Conservation (phyloP, 805 yeast species). For the Huiozyma naganishii region DNA sequence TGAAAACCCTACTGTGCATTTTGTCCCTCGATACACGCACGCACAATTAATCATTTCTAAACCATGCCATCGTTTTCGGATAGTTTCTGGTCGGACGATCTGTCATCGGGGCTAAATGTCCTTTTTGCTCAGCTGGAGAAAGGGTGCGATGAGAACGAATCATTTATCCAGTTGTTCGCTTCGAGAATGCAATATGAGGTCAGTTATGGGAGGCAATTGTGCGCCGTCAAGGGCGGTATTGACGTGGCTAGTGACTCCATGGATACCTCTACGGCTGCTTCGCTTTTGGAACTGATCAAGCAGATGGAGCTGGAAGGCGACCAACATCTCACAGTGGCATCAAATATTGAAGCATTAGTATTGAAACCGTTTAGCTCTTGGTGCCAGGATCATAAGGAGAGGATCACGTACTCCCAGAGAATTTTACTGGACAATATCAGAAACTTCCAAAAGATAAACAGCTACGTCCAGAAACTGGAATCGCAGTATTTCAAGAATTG, state of each 20-base stretch:
- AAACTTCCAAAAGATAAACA: conserved; percentile 38
- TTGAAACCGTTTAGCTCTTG: conserved; percentile 62
- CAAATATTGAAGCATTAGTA: conserved; percentile 48
- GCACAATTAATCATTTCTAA: too few relatives aligned
- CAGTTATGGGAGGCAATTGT: conserved; percentile 48
- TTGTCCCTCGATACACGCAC: too few relatives aligned
- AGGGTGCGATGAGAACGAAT: conserved; percentile 63
- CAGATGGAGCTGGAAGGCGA: conserved; percentile 52
- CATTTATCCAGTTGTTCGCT: conserved; percentile 52
- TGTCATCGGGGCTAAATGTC: conserved; percentile 40
- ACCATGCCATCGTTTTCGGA: conserved; percentile 50
- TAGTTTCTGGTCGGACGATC: conserved; percentile 67
- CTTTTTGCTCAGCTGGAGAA: conserved; percentile 43
- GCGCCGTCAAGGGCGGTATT: conserved; percentile 13
- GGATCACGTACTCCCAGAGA: conserved; percentile 53
- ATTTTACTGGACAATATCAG: conserved; percentile 41
- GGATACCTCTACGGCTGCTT: conserved; percentile 29
- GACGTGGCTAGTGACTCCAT: conserved; percentile 7
- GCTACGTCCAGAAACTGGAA: conserved; percentile 41
- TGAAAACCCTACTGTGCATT: too few relatives aligned
- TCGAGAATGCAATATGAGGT: conserved; percentile 66
- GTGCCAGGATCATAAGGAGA: conserved; percentile 60
- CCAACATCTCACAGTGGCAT: conserved; percentile 54
- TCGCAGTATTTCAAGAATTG: conserved; percentile 70
- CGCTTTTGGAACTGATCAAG: conserved; percentile 37